Base-by-base conservation (phyloP, 1,139 yeast species). In the Yamadazyma friedrichii region DNA sequence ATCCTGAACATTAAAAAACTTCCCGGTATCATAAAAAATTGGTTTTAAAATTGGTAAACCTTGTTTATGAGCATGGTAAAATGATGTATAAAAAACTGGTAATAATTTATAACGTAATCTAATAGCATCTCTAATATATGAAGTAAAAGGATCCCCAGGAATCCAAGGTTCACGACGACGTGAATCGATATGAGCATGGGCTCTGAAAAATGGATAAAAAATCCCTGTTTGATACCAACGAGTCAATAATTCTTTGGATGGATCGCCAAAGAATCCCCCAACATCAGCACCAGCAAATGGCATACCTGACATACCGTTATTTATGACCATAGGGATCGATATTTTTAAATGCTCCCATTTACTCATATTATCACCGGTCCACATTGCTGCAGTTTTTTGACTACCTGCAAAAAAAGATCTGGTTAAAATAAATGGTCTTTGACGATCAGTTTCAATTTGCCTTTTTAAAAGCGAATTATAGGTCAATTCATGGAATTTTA, bases 311-410 rank as follows among this genome's bases (percentile, higher is more conserved):
- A 88, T 68, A 37, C 91, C 89, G 47, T 84, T 77, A 3, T 95
- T 86, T 44, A 93, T 67, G 17, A 88, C 64, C 95, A 89, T 91
- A 6, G 98, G 97, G 29, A 89, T 76, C 0, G 96, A 87, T 6
- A 80, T 72, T 52, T 77, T 74, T 47, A 93, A 71, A 53, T 88
- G 85, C 49, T 84, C 94, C 98, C 98, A 94, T 50, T 77, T 83
- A 8, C 97, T 88, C 78, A 79, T 84, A 60, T 91, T 93, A 61
- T 93, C 99, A 34, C 99, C 99, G 1, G 96, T 88, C 99, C 98
- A 94, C 80, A 87, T 84, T 0, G 98, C 96, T 0, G 94, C 84
- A 0, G 93, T 73, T 50, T 93, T 74, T 62, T 93, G 98, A 4
- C 96, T 87, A 0, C 99, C 98, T 1, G 98, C 79, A 61, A 74